Evolutionary conservation across 768 basidiomycete species (phyloP).

Genomic region (Tricholoma bakamatsutake): DNA sequence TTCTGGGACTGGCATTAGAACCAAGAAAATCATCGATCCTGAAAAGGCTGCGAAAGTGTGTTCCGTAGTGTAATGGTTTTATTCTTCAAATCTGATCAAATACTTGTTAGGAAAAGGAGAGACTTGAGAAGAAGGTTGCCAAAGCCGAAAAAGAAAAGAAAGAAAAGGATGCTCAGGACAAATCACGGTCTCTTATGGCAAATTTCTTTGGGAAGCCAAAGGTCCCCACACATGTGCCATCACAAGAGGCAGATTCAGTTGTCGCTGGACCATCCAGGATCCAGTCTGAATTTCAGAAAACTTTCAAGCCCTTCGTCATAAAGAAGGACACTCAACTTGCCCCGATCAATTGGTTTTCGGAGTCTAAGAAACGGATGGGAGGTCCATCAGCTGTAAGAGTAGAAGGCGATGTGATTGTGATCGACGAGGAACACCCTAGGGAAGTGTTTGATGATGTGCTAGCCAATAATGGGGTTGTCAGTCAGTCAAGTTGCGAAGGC

Average conservation of each 20-base stretch:
- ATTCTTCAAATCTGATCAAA: conserved; percentile 1
- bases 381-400: conserved; percentile 12
- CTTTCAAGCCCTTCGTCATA: conserved; percentile 74
- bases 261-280: conserved; percentile 32
- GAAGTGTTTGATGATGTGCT: conserved; percentile 12
- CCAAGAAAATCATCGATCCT: conserved; percentile 49
- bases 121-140: conserved; percentile 58
- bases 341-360: conserved; percentile 64
- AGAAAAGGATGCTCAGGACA: conserved; percentile 62
- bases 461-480: conserved; percentile 20
- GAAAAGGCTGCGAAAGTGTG: conserved; percentile 56
- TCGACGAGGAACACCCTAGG: conserved; percentile 33
- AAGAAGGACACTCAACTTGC: conserved; percentile 74
- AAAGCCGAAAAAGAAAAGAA: conserved; percentile 70
- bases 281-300: conserved; percentile 62
- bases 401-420: conserved; percentile 47
- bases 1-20: conserved; percentile 24
- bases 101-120: conserved; percentile 59
- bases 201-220: conserved; percentile 71
- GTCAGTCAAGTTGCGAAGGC: conserved; percentile 38
- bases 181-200: conserved; percentile 69
- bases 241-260: conserved; percentile 20
- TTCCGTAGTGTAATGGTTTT: neutral
- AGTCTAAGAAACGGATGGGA: conserved; percentile 22
- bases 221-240: conserved; percentile 16